A percentile compares a stretch with the other conserved stretches of the same genome.
phyloP scores from a whole-genome alignment of 1,284 basidiomycete genomes.

The Ceratobasidium sp. region DNA sequence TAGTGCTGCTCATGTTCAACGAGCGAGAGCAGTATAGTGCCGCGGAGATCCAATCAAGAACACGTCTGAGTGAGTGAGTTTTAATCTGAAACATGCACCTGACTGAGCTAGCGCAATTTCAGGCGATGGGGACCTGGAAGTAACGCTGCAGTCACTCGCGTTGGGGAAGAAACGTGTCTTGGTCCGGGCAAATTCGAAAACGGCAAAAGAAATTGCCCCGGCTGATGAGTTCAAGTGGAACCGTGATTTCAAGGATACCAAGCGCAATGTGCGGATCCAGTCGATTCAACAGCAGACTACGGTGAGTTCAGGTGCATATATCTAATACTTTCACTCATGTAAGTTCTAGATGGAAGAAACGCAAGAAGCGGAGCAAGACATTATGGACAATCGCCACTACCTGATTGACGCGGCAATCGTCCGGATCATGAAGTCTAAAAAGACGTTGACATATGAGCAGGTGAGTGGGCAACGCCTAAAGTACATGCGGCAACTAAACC shows the following conservation, averaged over 20 bases:
- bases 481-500: slow-evolving; percentile 63
- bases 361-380: slow-evolving; percentile 80
- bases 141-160: slow-evolving; percentile 91
- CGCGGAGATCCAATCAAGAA: slow-evolving; percentile 71
- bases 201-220: slow-evolving; percentile 81
- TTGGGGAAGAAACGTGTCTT: slow-evolving; percentile 92
- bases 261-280: slow-evolving; percentile 89
- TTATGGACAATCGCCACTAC: slow-evolving; percentile 87
- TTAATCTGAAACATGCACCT: background rate
- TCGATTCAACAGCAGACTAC: slow-evolving; percentile 95
- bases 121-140: slow-evolving; percentile 80
- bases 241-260: slow-evolving; percentile 81
- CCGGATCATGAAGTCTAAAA: slow-evolving; percentile 92
- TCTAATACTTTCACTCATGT: background rate
- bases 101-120: slow-evolving; percentile 2
- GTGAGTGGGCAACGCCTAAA: slow-evolving; percentile 46
- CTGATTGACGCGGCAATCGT: slow-evolving; percentile 94
- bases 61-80: slow-evolving; percentile 49
- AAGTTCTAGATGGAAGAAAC: slow-evolving; percentile 81
- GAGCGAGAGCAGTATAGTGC: slow-evolving; percentile 55
- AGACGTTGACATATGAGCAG: slow-evolving; percentile 65
- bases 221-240: slow-evolving; percentile 86
- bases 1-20: slow-evolving; percentile 93
- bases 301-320: slow-evolving; percentile 58
- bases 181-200: slow-evolving; percentile 73